Evolutionary conservation across 306 rosid genomes (phyloP).

Genomic region (Cicer yamashitae): DNA sequence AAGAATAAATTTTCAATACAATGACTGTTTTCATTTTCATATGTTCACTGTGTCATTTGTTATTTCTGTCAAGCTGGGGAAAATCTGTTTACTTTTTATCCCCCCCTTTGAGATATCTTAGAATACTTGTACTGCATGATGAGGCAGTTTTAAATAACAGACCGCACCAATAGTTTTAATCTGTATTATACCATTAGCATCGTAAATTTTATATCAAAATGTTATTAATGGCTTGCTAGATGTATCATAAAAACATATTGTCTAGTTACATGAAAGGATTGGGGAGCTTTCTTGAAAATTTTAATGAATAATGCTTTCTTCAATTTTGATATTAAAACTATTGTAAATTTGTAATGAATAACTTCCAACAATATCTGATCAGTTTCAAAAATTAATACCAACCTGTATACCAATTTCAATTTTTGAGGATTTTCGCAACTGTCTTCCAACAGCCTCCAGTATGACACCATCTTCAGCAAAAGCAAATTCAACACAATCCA

Average conservation of each 20-base stretch:
- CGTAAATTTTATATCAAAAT: neutral
- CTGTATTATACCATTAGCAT: neutral
- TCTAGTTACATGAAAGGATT: neutral
- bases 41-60: neutral
- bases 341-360: neutral
- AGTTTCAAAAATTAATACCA: conserved; percentile 49
- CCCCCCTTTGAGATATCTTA: conserved; percentile 2
- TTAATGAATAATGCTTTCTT: conserved; percentile 6
- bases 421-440: conserved; percentile 63
- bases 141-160: neutral
- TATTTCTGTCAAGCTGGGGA: conserved; percentile 5
- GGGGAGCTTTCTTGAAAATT: neutral
- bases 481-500: conserved; percentile 65
- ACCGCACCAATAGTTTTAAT: conserved; percentile 22
- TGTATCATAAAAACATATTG: conserved; percentile 24
- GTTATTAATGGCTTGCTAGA: neutral
- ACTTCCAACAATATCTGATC: conserved; percentile 22
- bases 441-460: conserved; percentile 82
- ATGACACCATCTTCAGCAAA: conserved; percentile 78
- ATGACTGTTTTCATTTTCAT: neutral
- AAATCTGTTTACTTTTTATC: conserved; percentile 6
- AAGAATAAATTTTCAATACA: conserved; percentile 23
- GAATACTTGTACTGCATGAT: neutral
- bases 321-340: conserved; percentile 25
- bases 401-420: conserved; percentile 87